phyloP scores from a whole-genome alignment of 2,329 filamentous ascomycete species.

The Diplodia corticola region DNA sequence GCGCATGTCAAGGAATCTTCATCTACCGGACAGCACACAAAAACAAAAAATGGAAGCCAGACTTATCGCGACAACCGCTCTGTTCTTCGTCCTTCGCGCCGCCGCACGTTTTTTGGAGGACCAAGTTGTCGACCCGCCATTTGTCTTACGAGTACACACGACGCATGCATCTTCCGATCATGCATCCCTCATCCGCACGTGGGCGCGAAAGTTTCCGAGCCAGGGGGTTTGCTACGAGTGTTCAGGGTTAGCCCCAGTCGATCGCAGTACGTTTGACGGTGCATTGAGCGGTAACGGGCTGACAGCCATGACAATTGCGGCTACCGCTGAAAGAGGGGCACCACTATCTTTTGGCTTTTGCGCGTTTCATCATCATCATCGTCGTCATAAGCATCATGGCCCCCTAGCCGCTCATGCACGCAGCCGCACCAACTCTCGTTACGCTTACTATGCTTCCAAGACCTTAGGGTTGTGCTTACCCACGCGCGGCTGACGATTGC shows the following conservation, averaged over 20 bases:
- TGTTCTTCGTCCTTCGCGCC: not conserved
- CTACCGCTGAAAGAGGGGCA: not conserved
- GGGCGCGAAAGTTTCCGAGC: conserved; percentile 17
- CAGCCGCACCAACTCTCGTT: not conserved
- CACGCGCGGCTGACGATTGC: conserved; percentile 14
- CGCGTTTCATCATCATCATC: conserved; percentile 5
- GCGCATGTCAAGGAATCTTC: conserved; percentile 7
- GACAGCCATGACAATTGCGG: conserved; percentile 1
- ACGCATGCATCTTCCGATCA: conserved; percentile 1
- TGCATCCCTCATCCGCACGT: not conserved
- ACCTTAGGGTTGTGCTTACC: not conserved
- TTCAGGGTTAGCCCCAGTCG: conserved; percentile 1
- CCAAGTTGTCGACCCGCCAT: not conserved
- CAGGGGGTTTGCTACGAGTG: not conserved
- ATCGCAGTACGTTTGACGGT: not conserved
- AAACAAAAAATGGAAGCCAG: conserved; percentile 10
- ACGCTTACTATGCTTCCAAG: not conserved
- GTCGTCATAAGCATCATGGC: not conserved
- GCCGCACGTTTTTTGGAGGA: not conserved
- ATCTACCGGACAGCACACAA: conserved; percentile 10
- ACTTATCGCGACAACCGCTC: not conserved
- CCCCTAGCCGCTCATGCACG: conserved; percentile 2
- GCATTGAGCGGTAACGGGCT: not conserved
- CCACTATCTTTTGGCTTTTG: not conserved
- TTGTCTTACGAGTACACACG: conserved; percentile 4